Evolutionary conservation across 164 flowering plant species (phyloP).

Genomic region (Umbellularia californica): DNA sequence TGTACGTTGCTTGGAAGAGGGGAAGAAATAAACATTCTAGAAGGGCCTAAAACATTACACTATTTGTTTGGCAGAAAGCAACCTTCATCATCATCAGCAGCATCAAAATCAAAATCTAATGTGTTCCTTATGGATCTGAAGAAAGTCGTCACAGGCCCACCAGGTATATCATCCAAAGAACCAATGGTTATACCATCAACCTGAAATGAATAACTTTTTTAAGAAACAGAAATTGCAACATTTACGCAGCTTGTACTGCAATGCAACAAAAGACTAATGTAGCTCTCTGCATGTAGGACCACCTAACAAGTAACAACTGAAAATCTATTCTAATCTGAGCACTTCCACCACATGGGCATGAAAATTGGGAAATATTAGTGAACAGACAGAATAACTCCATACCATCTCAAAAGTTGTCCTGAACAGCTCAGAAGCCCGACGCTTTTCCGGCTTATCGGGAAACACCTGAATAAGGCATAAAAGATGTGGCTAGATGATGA

Average conservation of each 20-base stretch:
- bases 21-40: not conserved
- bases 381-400: constrained; percentile 15
- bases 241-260: not conserved
- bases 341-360: not conserved
- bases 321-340: constrained; percentile 1
- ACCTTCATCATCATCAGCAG: constrained; percentile 75
- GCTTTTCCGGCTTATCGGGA: constrained; percentile 90
- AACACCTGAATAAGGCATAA: constrained; percentile 60
- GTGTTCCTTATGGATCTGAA: constrained; percentile 78
- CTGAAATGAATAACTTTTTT: constrained; percentile 39
- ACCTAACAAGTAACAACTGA: not conserved
- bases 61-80: constrained; percentile 13
- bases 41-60: not conserved
- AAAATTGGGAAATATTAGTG: not conserved
- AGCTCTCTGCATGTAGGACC: not conserved
- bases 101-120: constrained; percentile 93
- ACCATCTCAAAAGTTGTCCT: constrained; percentile 82
- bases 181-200: constrained; percentile 62
- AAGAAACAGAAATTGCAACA: not conserved
- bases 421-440: constrained; percentile 72
- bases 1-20: not conserved
- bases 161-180: constrained; percentile 84
- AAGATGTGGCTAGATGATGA: constrained; percentile 1
- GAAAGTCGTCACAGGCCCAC: constrained; percentile 59
- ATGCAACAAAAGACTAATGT: not conserved